Evolutionary conservation across 805 yeast genomes (phyloP), one percentile per base, ranked within the genome.

Genomic region (Hanseniaspora guilliermondii): DNA sequence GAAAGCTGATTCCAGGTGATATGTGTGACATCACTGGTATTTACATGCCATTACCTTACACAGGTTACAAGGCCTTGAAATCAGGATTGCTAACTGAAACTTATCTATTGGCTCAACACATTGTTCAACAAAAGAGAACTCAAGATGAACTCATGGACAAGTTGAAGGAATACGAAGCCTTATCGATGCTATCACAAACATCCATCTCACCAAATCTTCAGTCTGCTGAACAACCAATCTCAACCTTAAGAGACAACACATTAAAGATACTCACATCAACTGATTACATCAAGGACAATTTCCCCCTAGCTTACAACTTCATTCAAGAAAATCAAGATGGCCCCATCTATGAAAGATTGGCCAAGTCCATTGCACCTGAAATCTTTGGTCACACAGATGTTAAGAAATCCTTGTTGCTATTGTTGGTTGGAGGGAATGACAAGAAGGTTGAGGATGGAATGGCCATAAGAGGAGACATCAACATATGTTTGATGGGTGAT

Each of bases 21-120:
- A 76, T 84, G 32, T 97, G 88, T 35, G 97, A 93, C 66, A 80
- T 91, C 37, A 76, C 95, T 0, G 99, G 99, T 53, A 82, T 93
- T 25, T 88, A 83, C 65, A 71, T 94, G 72, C 99, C 99, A 0
- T 73, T 88, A 47, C 97, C 98, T 2, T 93, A 89, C 70, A 88
- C 97, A 2, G 98, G 98, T 0, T 89, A 84, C 74, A 79, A 82
- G 63, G 99, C 97, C 2, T 72, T 94, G 58, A 78, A 79, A 62
- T 97, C 98, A 0, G 98, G 98, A 14, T 70, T 93, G 56, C 73
- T 93, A 57, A 93, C 98, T 0, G 98, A 93, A 68, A 89, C 97
- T 1, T 93, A 83, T 65, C 70, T 93, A 55, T 95, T 87, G 62
- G 93, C 94, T 2, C 96, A 93, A 68, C 75, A 77, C 62, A 80